Evolutionary conservation across 2,329 filamentous ascomycete species (phyloP).

Genomic region (Botrytis fabae): DNA sequence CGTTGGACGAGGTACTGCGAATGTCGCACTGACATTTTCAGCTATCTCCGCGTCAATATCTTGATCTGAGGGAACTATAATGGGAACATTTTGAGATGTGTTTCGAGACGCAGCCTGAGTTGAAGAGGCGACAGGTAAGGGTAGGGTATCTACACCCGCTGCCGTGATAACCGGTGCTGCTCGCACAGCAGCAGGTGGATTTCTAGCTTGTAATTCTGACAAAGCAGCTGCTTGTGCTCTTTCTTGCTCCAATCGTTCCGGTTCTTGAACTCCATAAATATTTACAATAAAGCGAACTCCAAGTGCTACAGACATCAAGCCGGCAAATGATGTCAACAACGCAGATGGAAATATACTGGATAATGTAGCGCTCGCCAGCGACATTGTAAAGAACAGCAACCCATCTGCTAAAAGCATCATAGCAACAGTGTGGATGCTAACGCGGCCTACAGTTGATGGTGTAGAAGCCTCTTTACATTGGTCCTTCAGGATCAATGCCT

Average conservation of each 20-base stretch:
- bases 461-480: conserved; percentile 68
- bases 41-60: conserved; percentile 62
- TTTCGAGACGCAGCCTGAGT: conserved; percentile 14
- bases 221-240: conserved; percentile 34
- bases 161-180: conserved; percentile 34
- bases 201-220: conserved; percentile 34
- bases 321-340: conserved; percentile 53
- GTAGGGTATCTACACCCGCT: conserved; percentile 31
- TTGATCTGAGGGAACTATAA: conserved; percentile 65
- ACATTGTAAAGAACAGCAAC: conserved; percentile 56
- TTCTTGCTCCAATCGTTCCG: conserved; percentile 49
- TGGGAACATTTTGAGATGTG: conserved; percentile 41
- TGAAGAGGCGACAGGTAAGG: conserved; percentile 21
- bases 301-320: conserved; percentile 58
- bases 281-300: conserved; percentile 59
- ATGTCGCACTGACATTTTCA: conserved; percentile 40
- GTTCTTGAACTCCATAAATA: conserved; percentile 62
- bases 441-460: conserved; percentile 64
- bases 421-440: conserved; percentile 63
- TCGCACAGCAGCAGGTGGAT: conserved; percentile 29
- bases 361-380: conserved; percentile 56
- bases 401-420: conserved; percentile 65
- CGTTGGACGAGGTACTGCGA: conserved; percentile 30
- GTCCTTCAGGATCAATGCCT: conserved; percentile 60
- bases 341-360: conserved; percentile 58